Conservation (phyloP, 2,329 filamentous ascomycete genomes). For the Scedosporium dehoogii region DNA sequence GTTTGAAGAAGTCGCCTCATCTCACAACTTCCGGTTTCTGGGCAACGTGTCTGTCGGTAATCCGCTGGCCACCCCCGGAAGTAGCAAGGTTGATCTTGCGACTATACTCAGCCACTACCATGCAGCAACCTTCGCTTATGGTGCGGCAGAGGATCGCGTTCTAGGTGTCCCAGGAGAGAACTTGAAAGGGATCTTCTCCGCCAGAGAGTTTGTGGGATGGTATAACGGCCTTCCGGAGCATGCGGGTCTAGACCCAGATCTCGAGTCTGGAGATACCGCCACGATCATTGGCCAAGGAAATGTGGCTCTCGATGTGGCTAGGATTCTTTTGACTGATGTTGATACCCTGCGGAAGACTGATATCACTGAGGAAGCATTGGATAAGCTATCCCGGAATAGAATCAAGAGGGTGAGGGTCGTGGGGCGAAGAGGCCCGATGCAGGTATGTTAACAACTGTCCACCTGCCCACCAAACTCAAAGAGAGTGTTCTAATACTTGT, state of each 20-base stretch:
- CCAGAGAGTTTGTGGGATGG: slow-evolving; percentile 92
- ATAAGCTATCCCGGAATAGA: slow-evolving; percentile 59
- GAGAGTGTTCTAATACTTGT: slow-evolving; percentile 7
- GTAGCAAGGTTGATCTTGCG: slow-evolving; percentile 51
- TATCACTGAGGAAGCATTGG: slow-evolving; percentile 76
- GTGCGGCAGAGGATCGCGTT: slow-evolving; percentile 72
- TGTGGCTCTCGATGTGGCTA: slow-evolving; percentile 86
- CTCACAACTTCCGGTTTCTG: slow-evolving; percentile 77
- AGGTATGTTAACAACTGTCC: slow-evolving; percentile 41
- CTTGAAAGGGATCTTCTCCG: slow-evolving; percentile 70
- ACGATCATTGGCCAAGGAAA: slow-evolving; percentile 92
- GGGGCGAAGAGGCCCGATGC: slow-evolving; percentile 78
- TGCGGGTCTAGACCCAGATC: slow-evolving; percentile 59
- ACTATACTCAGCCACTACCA: slow-evolving; percentile 76
- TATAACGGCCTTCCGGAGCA: slow-evolving; percentile 93
- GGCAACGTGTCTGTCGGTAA: slow-evolving; percentile 78
- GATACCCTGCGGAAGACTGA: slow-evolving; percentile 71
- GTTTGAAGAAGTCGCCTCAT: slow-evolving; percentile 78
- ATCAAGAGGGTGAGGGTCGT: slow-evolving; percentile 79
- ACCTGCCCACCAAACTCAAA: background rate
- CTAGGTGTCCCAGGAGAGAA: slow-evolving; percentile 75
- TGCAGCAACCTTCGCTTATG: slow-evolving; percentile 86
- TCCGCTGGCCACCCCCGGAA: slow-evolving; percentile 18
- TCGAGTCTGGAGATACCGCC: slow-evolving; percentile 68
- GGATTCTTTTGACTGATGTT: slow-evolving; percentile 71